Conservation (phyloP, 169 alveolate species). For the Plasmodium ovale region DNA sequence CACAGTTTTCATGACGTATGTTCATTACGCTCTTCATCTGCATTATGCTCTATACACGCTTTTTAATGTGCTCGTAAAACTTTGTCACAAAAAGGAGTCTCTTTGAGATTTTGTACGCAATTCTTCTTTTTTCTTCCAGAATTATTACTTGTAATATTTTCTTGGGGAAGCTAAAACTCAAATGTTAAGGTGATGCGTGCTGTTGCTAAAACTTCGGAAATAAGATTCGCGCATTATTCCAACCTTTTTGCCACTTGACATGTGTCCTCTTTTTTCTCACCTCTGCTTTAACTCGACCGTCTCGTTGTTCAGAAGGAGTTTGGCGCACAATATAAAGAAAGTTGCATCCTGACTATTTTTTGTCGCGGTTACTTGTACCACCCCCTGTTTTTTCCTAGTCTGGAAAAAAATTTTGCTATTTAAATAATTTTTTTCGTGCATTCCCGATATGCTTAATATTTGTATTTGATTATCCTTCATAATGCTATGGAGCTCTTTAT, state of each 20-base stretch:
- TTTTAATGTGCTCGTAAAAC: too few species aligned
- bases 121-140: too few species aligned
- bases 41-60: too few species aligned
- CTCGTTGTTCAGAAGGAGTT: conserved; percentile 18
- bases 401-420: conserved; percentile 69
- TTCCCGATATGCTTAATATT: conserved; percentile 68
- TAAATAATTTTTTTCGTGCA: conserved; percentile 60
- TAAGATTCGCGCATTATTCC: neutral
- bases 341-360: conserved; percentile 9
- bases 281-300: conserved; percentile 14
- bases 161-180: neutral
- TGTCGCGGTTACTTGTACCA: conserved; percentile 63
- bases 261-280: neutral
- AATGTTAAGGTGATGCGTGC: neutral
- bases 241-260: too few species aligned
- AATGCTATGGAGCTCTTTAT: conserved; percentile 31
- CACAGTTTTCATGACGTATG: too few species aligned
- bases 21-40: too few species aligned
- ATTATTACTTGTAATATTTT: too few species aligned
- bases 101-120: too few species aligned
- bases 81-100: too few species aligned
- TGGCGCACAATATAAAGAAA: conserved; percentile 35
- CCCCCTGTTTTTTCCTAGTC: conserved; percentile 41
- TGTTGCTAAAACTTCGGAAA: neutral
- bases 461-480: conserved; percentile 54